Percentiles rank a stretch among this genome's conserved stretches.
Conservation (phyloP, 2,329 filamentous ascomycete genomes). For the Talaromyces verruculosus region DNA sequence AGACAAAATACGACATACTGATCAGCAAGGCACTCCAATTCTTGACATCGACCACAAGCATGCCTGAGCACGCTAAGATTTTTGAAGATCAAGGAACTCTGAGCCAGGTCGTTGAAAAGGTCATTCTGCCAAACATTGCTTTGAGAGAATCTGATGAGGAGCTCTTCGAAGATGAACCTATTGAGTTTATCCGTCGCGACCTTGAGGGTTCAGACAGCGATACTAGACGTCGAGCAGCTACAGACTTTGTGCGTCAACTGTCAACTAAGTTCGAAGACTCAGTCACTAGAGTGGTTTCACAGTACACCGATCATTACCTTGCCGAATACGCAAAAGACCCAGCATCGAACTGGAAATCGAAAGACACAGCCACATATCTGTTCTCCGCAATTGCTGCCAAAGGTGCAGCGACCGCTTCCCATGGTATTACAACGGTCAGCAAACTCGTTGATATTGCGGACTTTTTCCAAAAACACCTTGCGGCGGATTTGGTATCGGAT, state of each 20-base stretch:
- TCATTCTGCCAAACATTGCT: constrained; percentile 88
- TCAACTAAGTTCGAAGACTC: constrained; percentile 83
- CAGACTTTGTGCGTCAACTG: constrained; percentile 86
- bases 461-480: constrained; percentile 92
- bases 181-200: constrained; percentile 94
- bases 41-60: constrained; percentile 81
- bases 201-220: constrained; percentile 95
- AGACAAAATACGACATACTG: constrained; percentile 90
- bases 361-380: constrained; percentile 96
- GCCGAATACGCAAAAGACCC: constrained; percentile 67
- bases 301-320: constrained; percentile 84
- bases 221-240: constrained; percentile 85
- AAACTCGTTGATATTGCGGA: constrained; percentile 83
- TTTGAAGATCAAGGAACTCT: constrained; percentile 83
- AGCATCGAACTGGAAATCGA: constrained; percentile 83
- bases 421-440: constrained; percentile 90
- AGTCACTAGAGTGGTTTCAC: constrained; percentile 82
- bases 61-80: constrained; percentile 71
- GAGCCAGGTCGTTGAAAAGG: constrained; percentile 88
- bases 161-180: constrained; percentile 96
- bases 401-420: constrained; percentile 78
- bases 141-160: constrained; percentile 92
- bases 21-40: constrained; percentile 95
- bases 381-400: constrained; percentile 94
- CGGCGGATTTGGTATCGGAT: constrained; percentile 76